Conservation (phyloP, 768 basidiomycete species). For the Russula olivacea region DNA sequence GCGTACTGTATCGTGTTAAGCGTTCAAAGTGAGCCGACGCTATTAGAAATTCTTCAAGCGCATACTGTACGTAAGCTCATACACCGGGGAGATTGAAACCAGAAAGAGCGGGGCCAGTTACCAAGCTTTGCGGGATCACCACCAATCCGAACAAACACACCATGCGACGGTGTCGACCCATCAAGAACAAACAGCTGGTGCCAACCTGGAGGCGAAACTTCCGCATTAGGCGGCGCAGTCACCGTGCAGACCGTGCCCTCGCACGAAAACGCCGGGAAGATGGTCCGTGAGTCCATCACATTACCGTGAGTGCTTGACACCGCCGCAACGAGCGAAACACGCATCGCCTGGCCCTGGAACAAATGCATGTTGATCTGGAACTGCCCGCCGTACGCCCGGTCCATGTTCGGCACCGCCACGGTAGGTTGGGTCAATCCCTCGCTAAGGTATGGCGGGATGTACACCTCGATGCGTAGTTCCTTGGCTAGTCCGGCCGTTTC, state of each 20-base stretch:
- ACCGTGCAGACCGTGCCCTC: conserved; percentile 69
- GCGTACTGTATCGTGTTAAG: neutral
- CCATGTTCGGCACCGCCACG: conserved; percentile 50
- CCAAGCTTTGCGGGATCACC: conserved; percentile 66
- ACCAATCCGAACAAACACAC: conserved; percentile 70
- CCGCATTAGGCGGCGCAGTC: conserved; percentile 64
- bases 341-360: conserved; percentile 41
- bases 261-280: conserved; percentile 71
- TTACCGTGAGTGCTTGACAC: conserved; percentile 76
- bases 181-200: conserved; percentile 71
- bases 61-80: conserved; percentile 24
- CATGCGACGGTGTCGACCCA: conserved; percentile 71
- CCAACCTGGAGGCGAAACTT: conserved; percentile 70
- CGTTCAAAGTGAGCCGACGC: neutral
- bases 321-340: conserved; percentile 63
- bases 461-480: conserved; percentile 73
- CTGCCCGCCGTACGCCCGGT: conserved; percentile 54
- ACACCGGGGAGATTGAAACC: conserved; percentile 67
- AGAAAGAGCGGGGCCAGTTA: conserved; percentile 63
- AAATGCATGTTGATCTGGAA: conserved; percentile 47
- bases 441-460: conserved; percentile 81
- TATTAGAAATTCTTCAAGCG: conserved; percentile 38
- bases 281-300: conserved; percentile 61
- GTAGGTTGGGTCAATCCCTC: conserved; percentile 56
- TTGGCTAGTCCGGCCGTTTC: conserved; percentile 56